Evolutionary conservation across 805 yeast genomes (phyloP), one percentile per base, ranked within the genome.

Genomic region (Lachancea nothofagi): DNA sequence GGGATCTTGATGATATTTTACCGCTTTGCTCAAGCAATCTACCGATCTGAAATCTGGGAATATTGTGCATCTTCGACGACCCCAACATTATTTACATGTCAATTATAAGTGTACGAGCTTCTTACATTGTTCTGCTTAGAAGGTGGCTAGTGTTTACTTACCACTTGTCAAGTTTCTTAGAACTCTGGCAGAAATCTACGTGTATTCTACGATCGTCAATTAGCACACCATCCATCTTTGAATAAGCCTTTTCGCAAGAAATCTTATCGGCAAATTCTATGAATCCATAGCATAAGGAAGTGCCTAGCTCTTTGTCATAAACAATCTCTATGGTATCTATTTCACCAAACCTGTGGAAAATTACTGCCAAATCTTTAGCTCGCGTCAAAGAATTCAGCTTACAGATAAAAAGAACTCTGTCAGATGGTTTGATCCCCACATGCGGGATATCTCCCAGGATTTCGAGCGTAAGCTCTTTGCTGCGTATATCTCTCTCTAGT

Each of bases 171-270:
- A 21, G 17, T 15, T 33, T 43, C 33, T 41, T 45, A 7, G 71
- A 69, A 54, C 78, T 71, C 53, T 80, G 88, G 43, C 80, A 72
- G 63, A 80, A 80, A 54, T 80, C 87, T 30, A 80, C 83, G 43
- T 76, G 76, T 17, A 81, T 72, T 40, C 82, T 64, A 29, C 72
- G 54, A 41, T 80, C 87, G 53, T 80, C 88, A 27, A 80, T 77
- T 32, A 79, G 51, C 3, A 75, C 80, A 12, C 72, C 73, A 29
- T 78, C 76, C 77, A 80, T 74, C 51, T 74, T 75, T 40, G 65
- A 57, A 52, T 77, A 80, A 0, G 87, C 87, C n/a, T 51, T 46
- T 45, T 81, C 86, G 36, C 83, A 80, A 26, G 69, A 67, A 29
- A 63, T 59, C 43, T 65, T 64, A 1, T 59, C 53, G 17, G 64